phyloP scores from a whole-genome alignment of 169 alveolate species.

The Eimeria maxima region DNA sequence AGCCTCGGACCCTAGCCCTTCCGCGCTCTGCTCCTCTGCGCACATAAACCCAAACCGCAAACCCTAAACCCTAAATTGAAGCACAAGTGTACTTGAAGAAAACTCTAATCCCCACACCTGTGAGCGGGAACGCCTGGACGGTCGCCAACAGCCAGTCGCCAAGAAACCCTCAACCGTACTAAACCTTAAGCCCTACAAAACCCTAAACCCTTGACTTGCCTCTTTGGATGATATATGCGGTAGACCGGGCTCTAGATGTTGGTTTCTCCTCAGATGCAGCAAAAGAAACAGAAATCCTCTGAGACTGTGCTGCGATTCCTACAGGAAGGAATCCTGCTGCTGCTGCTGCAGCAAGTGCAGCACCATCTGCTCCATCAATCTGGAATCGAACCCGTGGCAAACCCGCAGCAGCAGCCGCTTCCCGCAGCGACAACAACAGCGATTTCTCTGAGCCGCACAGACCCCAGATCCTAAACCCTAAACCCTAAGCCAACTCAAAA shows the following conservation, averaged over 20 bases:
- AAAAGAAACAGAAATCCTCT: background rate
- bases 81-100: background rate
- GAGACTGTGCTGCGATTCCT: background rate
- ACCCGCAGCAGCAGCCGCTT: conserved; percentile 44
- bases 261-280: conserved; percentile 7
- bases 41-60: background rate
- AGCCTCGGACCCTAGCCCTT: too few species aligned
- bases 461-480: background rate
- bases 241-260: background rate
- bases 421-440: background rate
- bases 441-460: background rate
- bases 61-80: conserved; percentile 7
- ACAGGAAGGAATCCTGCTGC: background rate
- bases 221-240: background rate
- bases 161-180: background rate
- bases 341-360: conserved; percentile 31
- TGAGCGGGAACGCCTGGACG: too few species aligned
- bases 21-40: background rate
- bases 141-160: background rate
- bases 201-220: background rate
- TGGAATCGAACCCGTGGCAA: conserved; percentile 13
- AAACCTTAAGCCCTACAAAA: background rate
- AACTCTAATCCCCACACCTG: background rate
- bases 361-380: conserved; percentile 10
- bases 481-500: too few species aligned